These are phyloP conservation scores for Fabrea salina DNA, from an alignment of 169 alveolate species.

Conservation along the genomic window DNA sequence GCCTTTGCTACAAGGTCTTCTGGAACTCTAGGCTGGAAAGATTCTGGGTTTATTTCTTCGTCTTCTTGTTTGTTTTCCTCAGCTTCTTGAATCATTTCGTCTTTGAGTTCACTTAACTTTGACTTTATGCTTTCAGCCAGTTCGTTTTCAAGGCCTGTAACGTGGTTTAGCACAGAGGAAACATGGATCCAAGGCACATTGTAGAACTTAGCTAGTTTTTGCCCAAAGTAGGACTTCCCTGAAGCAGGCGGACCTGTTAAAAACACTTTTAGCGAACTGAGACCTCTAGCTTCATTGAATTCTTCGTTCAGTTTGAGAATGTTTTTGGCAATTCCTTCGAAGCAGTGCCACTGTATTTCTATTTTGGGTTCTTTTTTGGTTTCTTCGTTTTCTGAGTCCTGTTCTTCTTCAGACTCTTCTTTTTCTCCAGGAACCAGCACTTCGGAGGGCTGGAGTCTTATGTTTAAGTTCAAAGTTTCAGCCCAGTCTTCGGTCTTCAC, in stretches of 20 bases:
- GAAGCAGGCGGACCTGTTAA: slow-evolving; percentile 89
- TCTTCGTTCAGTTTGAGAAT: slow-evolving; percentile 73
- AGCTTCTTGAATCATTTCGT: slow-evolving; percentile 6
- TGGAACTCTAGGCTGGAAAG: slow-evolving; percentile 36
- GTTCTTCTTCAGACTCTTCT: slow-evolving; percentile 71
- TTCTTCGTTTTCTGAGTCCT: slow-evolving; percentile 64
- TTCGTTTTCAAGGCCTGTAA: background rate
- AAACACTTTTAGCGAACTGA: slow-evolving; percentile 75
- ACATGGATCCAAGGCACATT: slow-evolving; percentile 77
- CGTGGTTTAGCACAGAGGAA: slow-evolving; percentile 63
- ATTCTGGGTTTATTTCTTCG: background rate
- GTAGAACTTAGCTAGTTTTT: slow-evolving; percentile 70
- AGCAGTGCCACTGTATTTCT: slow-evolving; percentile 80
- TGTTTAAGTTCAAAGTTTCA: slow-evolving; percentile 62
- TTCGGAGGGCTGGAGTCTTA: slow-evolving; percentile 67
- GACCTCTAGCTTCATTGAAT: slow-evolving; percentile 72
- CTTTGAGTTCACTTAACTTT: slow-evolving; percentile 39
- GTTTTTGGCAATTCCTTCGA: slow-evolving; percentile 78
- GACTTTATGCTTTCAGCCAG: slow-evolving; percentile 31
- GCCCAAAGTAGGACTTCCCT: slow-evolving; percentile 77
- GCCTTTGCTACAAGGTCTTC: slow-evolving; percentile 50
- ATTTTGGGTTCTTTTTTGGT: slow-evolving; percentile 53
- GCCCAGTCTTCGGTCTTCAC: slow-evolving; percentile 33
- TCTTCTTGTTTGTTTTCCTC: slow-evolving; percentile 16
- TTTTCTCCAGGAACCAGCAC: slow-evolving; percentile 68